Evolutionary conservation across 2,329 filamentous ascomycete genomes (phyloP).

Genomic region (Aspergillus ochraceoroseus): DNA sequence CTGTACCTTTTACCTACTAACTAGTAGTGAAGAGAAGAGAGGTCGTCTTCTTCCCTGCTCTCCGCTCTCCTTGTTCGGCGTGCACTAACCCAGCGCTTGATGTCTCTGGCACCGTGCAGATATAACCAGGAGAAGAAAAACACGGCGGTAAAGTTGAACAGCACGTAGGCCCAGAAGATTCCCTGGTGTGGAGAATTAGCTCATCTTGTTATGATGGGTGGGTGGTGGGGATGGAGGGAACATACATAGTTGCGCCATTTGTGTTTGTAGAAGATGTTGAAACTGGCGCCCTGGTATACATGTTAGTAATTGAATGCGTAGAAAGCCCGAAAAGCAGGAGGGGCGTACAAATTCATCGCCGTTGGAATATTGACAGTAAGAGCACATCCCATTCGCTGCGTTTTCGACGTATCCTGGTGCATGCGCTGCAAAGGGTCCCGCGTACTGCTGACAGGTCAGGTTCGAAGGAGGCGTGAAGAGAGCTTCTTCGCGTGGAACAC

Average conservation of each 20-base stretch:
- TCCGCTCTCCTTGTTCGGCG: slow-evolving; percentile 26
- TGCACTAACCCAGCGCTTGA: slow-evolving; percentile 33
- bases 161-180: slow-evolving; percentile 59
- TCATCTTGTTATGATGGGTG: not conserved
- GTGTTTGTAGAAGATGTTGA: slow-evolving; percentile 57
- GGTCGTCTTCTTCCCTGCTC: too few species aligned
- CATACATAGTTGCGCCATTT: slow-evolving; percentile 61
- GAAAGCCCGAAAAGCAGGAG: not conserved
- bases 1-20: too few species aligned
- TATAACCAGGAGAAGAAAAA: slow-evolving; percentile 54
- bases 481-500: slow-evolving; percentile 54
- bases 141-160: slow-evolving; percentile 58
- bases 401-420: slow-evolving; percentile 59
- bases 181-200: slow-evolving; percentile 43
- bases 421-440: slow-evolving; percentile 48
- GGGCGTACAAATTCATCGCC: slow-evolving; percentile 57
- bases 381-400: slow-evolving; percentile 54
- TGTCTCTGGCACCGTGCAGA: slow-evolving; percentile 37
- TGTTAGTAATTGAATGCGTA: too few species aligned
- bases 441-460: slow-evolving; percentile 58
- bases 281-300: slow-evolving; percentile 36
- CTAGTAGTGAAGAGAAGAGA: too few species aligned
- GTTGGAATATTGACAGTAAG: slow-evolving; percentile 58
- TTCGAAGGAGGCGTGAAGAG: slow-evolving; percentile 57
- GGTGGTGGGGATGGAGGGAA: slow-evolving; percentile 1